phyloP scores from a whole-genome alignment of 2,329 filamentous ascomycete genomes.

The Monosporascus sp. region DNA sequence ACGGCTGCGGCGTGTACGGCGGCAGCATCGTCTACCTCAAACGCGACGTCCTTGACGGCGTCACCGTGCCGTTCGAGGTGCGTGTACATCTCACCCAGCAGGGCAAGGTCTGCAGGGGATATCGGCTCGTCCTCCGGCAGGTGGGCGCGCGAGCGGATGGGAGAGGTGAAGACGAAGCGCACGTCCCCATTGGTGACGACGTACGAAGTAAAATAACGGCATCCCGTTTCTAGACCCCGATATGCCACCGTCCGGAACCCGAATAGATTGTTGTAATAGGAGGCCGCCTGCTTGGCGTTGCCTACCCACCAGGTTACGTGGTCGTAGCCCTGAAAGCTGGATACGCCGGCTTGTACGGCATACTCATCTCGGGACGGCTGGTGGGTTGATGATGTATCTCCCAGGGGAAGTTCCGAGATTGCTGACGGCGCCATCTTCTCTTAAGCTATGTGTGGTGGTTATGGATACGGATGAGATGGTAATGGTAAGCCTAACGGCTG shows the following conservation, averaged over 20 bases:
- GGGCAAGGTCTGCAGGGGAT: constrained; percentile 55
- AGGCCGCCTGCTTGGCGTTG: constrained; percentile 91
- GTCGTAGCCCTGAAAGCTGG: constrained; percentile 78
- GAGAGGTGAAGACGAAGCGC: constrained; percentile 79
- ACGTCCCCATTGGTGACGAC: constrained; percentile 74
- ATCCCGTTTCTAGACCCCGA: constrained; percentile 82
- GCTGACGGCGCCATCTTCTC: constrained; percentile 56
- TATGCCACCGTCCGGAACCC: constrained; percentile 82
- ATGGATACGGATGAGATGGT: neutral
- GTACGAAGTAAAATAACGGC: constrained; percentile 74
- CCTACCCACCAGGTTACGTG: constrained; percentile 95
- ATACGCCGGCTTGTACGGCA: constrained; percentile 44
- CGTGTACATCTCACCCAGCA: constrained; percentile 70
- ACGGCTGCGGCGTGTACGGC: constrained; percentile 75
- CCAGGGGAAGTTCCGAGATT: constrained; percentile 44
- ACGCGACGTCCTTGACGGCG: constrained; percentile 91
- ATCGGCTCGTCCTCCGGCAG: constrained; percentile 57
- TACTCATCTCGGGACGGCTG: constrained; percentile 45
- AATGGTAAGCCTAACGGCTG: neutral
- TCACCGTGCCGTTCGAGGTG: constrained; percentile 88
- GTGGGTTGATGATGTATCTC: constrained; percentile 36
- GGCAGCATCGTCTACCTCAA: constrained; percentile 86
- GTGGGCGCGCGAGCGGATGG: constrained; percentile 58
- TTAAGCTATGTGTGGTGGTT: constrained; percentile 4
- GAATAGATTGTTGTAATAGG: constrained; percentile 83